Conservation (phyloP, 2,329 filamentous ascomycete species). For the Calonectria pseudoturangicola region DNA sequence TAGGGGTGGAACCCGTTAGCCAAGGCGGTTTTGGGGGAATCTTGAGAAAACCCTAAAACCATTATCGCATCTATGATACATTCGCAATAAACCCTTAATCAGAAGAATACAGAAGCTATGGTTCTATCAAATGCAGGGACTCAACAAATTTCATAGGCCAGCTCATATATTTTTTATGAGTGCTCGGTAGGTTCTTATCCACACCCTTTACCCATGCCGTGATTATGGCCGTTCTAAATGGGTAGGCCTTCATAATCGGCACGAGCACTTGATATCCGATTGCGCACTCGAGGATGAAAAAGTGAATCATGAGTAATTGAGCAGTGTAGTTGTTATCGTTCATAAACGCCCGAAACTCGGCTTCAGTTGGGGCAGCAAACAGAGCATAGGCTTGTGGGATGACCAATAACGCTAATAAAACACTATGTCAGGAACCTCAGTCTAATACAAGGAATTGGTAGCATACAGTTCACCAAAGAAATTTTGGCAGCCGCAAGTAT, state of each 20-base stretch:
- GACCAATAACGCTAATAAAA: background rate
- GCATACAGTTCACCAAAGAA: background rate
- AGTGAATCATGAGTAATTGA: slow-evolving; percentile 40
- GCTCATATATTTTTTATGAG: slow-evolving; percentile 24
- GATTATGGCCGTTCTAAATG: slow-evolving; percentile 27
- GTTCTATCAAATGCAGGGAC: background rate
- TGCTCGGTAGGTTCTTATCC: slow-evolving; percentile 11
- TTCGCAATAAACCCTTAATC: background rate
- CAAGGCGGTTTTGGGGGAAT: too few species aligned
- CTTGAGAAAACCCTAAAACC: too few species aligned
- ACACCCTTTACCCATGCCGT: slow-evolving; percentile 23
- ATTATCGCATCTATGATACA: background rate
- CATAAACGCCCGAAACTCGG: slow-evolving; percentile 38
- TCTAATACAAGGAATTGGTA: too few species aligned
- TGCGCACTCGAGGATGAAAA: slow-evolving; percentile 39
- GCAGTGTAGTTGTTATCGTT: slow-evolving; percentile 25
- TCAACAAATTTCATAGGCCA: slow-evolving; percentile 38
- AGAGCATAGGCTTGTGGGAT: slow-evolving; percentile 23
- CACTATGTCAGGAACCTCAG: background rate
- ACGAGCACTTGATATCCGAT: slow-evolving; percentile 19
- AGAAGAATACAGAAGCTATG: background rate
- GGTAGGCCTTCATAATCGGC: slow-evolving; percentile 28
- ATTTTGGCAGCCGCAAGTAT: background rate
- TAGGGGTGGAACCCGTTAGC: too few species aligned
- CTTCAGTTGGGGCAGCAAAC: slow-evolving; percentile 4